Conservation (phyloP, 306 rosid genomes). For the Prunus mira region DNA sequence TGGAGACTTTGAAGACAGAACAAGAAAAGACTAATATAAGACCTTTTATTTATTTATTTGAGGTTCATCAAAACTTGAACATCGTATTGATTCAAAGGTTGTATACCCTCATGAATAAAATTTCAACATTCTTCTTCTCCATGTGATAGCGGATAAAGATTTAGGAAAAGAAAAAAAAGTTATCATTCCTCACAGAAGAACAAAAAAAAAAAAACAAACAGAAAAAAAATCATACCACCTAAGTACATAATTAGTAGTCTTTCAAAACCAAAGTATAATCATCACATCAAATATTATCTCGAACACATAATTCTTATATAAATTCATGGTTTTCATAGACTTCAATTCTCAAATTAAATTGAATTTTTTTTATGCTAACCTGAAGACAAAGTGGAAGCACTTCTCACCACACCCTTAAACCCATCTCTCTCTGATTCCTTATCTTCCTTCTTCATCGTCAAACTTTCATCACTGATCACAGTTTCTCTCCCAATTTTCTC, state of each 20-base stretch:
- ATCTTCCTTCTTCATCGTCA: slow-evolving; percentile 28
- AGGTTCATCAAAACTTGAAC: not conserved
- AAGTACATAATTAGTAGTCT: not conserved
- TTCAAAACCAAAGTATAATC: not conserved
- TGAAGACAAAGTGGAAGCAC: slow-evolving; percentile 40
- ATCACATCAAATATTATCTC: not conserved
- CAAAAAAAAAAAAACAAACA: no score
- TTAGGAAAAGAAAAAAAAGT: no score
- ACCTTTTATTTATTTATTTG: not conserved
- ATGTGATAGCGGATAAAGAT: no score
- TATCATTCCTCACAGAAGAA: no score
- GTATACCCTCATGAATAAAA: not conserved
- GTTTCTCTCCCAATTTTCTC: slow-evolving; percentile 21
- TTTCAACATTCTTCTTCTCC: not conserved
- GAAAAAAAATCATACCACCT: not conserved
- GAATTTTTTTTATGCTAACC: slow-evolving; percentile 37
- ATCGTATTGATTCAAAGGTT: not conserved
- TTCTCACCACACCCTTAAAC: slow-evolving; percentile 28
- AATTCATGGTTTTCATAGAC: not conserved
- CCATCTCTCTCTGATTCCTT: slow-evolving; percentile 27
- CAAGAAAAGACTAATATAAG: not conserved
- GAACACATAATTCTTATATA: no score
- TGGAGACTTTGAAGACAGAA: not conserved
- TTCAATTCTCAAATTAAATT: not conserved
- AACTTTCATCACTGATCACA: slow-evolving; percentile 32